Evolutionary conservation across 2,329 filamentous ascomycete genomes (phyloP).

Genomic region (Nigrograna mackinnonii): DNA sequence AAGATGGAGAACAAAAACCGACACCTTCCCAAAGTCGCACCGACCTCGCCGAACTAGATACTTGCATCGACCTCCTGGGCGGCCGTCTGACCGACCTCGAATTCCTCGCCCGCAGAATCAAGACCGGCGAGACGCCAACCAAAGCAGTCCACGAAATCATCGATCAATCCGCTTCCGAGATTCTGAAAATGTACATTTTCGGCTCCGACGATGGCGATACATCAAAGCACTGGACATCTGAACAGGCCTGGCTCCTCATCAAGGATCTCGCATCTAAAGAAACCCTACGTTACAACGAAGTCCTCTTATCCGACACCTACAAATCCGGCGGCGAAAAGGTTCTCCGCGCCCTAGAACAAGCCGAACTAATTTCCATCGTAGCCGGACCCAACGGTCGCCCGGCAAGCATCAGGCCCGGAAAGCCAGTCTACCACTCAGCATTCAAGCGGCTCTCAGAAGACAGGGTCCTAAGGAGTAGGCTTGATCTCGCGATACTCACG

Average conservation of each 20-base stretch:
- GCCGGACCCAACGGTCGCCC: slow-evolving; percentile 75
- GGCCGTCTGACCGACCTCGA: slow-evolving; percentile 95
- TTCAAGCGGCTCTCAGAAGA: slow-evolving; percentile 76
- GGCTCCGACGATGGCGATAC: slow-evolving; percentile 55
- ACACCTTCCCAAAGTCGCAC: slow-evolving; percentile 51
- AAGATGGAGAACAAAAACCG: slow-evolving; percentile 44
- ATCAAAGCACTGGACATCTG: slow-evolving; percentile 71
- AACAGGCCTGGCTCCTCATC: slow-evolving; percentile 91
- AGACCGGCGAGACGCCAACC: slow-evolving; percentile 80
- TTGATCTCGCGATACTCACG: slow-evolving; percentile 68
- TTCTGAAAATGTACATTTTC: slow-evolving; percentile 89
- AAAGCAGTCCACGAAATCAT: slow-evolving; percentile 87
- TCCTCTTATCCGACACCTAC: slow-evolving; percentile 78
- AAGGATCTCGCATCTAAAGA: slow-evolving; percentile 73
- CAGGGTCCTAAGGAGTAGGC: slow-evolving; percentile 70
- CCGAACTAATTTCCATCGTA: slow-evolving; percentile 81
- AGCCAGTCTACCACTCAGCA: slow-evolving; percentile 83
- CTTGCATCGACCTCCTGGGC: slow-evolving; percentile 79
- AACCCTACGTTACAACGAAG: slow-evolving; percentile 79
- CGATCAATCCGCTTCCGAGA: slow-evolving; percentile 84
- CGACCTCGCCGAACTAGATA: slow-evolving; percentile 74
- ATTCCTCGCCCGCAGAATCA: slow-evolving; percentile 87
- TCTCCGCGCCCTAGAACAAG: slow-evolving; percentile 78
- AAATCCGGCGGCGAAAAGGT: slow-evolving; percentile 72
- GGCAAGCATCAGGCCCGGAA: slow-evolving; percentile 75